Evolutionary conservation across 2,329 filamentous ascomycete genomes (phyloP).

Genomic region (Calonectria hongkongensis): DNA sequence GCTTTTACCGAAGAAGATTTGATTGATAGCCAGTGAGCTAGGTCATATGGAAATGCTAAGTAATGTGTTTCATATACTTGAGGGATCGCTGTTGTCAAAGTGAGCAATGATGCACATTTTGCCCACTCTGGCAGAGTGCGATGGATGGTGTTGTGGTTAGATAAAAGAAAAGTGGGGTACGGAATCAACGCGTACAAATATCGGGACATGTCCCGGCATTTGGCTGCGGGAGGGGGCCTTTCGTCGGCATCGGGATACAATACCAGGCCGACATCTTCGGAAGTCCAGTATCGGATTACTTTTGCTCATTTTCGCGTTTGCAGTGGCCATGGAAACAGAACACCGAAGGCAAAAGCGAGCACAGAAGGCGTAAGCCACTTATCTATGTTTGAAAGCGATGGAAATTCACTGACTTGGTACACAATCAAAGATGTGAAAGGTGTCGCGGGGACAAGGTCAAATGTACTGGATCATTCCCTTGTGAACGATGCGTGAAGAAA

Average conservation of each 20-base stretch:
- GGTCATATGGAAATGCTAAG: too few species aligned
- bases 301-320: not conserved
- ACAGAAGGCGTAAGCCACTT: not conserved
- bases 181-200: too few species aligned
- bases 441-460: conserved; percentile 55
- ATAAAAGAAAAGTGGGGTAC: too few species aligned
- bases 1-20: too few species aligned
- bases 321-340: not conserved
- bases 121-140: too few species aligned
- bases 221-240: not conserved
- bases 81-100: too few species aligned
- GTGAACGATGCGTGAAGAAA: conserved; percentile 51
- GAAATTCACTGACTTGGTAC: not conserved
- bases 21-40: too few species aligned
- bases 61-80: too few species aligned
- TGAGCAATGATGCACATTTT: too few species aligned
- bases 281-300: not conserved
- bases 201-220: too few species aligned
- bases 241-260: conserved; percentile 7
- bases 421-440: conserved; percentile 36
- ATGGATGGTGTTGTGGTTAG: too few species aligned
- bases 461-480: conserved; percentile 52
- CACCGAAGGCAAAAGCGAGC: not conserved
- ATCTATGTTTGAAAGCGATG: not conserved
- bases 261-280: not conserved